Evolutionary conservation across 2,329 filamentous ascomycete species (phyloP), one percentile per base, ranked within the genome.

Genomic region (Aureobasidium sp.): DNA sequence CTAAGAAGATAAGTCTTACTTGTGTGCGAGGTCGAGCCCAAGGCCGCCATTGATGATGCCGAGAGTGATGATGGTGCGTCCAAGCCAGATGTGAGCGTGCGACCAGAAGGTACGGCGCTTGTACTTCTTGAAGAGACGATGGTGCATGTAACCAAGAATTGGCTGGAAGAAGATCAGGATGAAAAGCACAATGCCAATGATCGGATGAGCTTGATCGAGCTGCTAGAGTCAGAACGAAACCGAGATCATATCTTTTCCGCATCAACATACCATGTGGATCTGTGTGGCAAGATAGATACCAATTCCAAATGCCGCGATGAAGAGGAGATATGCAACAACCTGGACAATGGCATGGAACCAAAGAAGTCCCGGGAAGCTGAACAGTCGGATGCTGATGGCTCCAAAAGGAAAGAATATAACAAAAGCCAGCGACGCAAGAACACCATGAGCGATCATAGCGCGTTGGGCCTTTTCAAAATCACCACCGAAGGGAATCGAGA

Each of bases 101-200:
- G 79, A 80, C 69, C 77, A 79, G 7, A 75, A 64, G 1, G 77
- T 79, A 36, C 79, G 78, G 15, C 69, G 69, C 8, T 74, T 73
- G 15, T 75, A 74, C 64, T 76, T 78, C 58, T 78, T 77, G 73
- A 78, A 84, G 44, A 78, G 66, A 3, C 71, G 63, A 66, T 85
- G 82, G 64, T 85, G 82, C 2, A 82, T 63, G 16, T 76, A 67
- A 5, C 82, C 82, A 37, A 82, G 72, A 2, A 78, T 68, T 0
- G 82, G 82, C 64, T 83, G 80, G 65, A 86, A 80, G 11, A 85
- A 73, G 3, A 88, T 69, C 7, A 74, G 65, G 0, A 71, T 70
- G 41, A 84, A 71, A 3, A 82, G 74, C 15, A 83, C 68, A 7
- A 81, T 75, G n/a, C 82, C 82, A 54, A 85, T 81, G 65, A 83